Evolutionary conservation across 2,329 filamentous ascomycete genomes (phyloP).

Genomic region (Penicillium janthinellum): DNA sequence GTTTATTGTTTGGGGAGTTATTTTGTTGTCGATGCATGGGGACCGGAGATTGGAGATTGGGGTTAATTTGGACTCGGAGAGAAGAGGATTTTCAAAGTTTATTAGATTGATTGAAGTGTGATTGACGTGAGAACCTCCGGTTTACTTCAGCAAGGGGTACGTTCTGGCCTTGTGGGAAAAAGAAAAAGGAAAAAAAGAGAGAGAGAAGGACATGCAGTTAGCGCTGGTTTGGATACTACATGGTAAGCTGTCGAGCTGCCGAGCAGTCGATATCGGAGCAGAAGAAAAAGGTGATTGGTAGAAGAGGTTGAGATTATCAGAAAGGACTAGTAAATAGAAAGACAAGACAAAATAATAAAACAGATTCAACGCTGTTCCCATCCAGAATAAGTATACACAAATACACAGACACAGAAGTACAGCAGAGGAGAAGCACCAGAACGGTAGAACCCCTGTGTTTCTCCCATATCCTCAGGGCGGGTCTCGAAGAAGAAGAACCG

Average conservation of each 20-base stretch:
- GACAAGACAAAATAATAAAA: background rate
- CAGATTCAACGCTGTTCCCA: conserved; percentile 4
- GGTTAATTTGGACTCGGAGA: too few species aligned
- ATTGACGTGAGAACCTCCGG: background rate
- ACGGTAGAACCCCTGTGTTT: background rate
- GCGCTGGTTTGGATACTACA: background rate
- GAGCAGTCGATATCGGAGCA: background rate
- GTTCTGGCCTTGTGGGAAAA: background rate
- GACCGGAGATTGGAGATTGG: background rate
- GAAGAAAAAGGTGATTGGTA: background rate
- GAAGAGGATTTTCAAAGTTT: background rate
- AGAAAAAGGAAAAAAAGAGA: too few species aligned
- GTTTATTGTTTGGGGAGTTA: background rate
- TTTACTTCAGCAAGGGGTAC: background rate
- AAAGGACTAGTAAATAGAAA: conserved; percentile 2
- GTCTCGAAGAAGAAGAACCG: background rate
- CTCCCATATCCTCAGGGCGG: background rate
- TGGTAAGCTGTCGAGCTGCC: too few species aligned
- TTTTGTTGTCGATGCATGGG: background rate
- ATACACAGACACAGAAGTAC: background rate
- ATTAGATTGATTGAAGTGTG: background rate
- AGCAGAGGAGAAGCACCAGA: background rate
- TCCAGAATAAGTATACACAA: background rate
- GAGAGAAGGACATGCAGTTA: background rate
- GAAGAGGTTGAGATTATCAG: conserved; percentile 2